Evolutionary conservation across 768 basidiomycete species (phyloP), one percentile per base, ranked within the genome.

Genomic region (Pleurotus pulmonarius): DNA sequence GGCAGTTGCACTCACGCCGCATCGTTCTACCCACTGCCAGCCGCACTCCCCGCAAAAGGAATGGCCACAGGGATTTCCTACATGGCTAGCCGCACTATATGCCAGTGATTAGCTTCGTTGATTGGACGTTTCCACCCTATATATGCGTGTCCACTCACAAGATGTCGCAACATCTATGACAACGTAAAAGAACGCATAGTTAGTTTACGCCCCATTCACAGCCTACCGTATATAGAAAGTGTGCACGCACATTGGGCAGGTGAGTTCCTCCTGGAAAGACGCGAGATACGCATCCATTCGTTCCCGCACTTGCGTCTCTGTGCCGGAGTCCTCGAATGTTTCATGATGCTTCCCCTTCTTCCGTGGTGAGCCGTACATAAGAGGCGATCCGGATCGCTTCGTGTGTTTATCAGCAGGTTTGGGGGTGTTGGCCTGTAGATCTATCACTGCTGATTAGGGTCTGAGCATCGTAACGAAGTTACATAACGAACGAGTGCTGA

Each of bases 1-100:
- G 41, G 29, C n/a, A 24, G 39, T 53, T 39, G 34, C 49, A 53
- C 51, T 53, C 39, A 53, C 51, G 25, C 41, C 20, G 41, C 51
- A 40, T 25, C 39, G 15, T 38, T 53, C 51, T 52, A 82, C 70
- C 88, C 88, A 90, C 56, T 73, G 67, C 69, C 79, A 75, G 9
- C 80, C 81, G 63, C 89, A 91, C 41, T 81, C 76, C 6, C 85
- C 89, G 57, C 89, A 91, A 58, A 79, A 80, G 22, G 81, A 83
- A 64, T 91, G 89, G 11, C 89, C 89, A 61, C 89, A 91, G 2
- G 88, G 86, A 63, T 83, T 87, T 20, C 80, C 76, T 24, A 83
- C 59, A 64, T 90, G 83, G 3, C 86, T 74, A 29, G 77, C 80
- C 34, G 80, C 85, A 55, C 88, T 89, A 26, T 20, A 20, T 16